phyloP scores from a whole-genome alignment of 192 early-diverging fungal species.

The Chytriomyces sp. region DNA sequence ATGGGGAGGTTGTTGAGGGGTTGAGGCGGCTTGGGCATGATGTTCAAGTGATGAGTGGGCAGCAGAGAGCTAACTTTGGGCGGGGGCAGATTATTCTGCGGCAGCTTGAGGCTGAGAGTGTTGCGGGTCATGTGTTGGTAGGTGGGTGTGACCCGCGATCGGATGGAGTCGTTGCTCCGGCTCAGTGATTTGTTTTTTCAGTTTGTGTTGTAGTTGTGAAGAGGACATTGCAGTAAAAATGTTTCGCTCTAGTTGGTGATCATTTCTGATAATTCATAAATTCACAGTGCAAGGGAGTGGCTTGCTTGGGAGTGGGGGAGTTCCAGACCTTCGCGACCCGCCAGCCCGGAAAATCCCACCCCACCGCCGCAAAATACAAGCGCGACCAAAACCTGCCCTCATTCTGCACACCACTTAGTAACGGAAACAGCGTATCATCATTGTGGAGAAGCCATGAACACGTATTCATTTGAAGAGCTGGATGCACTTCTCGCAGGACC shows the following conservation, averaged over 20 bases:
- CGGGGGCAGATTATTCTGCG: slow-evolving; percentile 74
- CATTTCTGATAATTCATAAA: no score
- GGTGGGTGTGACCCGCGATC: slow-evolving; percentile 43
- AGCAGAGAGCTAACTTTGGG: slow-evolving; percentile 66
- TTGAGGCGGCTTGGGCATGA: slow-evolving; percentile 66
- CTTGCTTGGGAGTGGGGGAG: no score
- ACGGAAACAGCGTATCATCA: no score
- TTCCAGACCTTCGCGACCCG: no score
- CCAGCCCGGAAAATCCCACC: no score
- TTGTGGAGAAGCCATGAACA: slow-evolving; percentile 24
- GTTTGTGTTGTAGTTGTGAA: no score
- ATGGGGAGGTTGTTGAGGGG: slow-evolving; percentile 40
- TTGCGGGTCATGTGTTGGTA: slow-evolving; percentile 21
- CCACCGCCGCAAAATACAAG: no score
- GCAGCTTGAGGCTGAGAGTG: slow-evolving; percentile 21
- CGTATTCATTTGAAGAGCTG: slow-evolving; percentile 17
- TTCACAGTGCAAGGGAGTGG: no score
- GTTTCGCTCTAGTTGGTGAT: no score
- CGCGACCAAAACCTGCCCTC: no score
- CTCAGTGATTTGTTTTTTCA: slow-evolving; percentile 1
- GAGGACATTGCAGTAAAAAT: no score
- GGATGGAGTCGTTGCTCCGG: slow-evolving; percentile 30
- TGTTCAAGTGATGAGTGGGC: slow-evolving; percentile 50
- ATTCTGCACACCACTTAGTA: no score
- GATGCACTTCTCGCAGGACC: neutral